These are phyloP conservation scores for Candida corydali DNA, from an alignment of 805 yeast genomes.

Conservation along the genomic window DNA sequence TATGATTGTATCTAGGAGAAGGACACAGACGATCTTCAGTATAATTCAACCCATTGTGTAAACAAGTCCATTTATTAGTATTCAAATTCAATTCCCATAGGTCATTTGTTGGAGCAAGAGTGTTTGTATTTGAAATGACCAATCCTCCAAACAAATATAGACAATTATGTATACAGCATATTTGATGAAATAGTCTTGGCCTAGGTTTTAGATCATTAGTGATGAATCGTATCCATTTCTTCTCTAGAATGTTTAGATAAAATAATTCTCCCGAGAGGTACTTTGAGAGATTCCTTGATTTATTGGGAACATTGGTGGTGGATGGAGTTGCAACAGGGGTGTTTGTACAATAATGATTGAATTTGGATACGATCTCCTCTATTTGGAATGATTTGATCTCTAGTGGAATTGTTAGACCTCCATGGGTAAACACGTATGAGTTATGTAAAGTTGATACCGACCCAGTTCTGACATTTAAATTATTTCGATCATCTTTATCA, in stretches of 20 bases:
- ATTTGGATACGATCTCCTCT: conserved; percentile 34
- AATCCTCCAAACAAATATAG: conserved; percentile 68
- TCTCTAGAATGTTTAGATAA: conserved; percentile 52
- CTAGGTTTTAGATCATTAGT: conserved; percentile 25
- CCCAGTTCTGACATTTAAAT: conserved; percentile 64
- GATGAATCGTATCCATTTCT: conserved; percentile 50
- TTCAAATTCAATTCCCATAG: conserved; percentile 63
- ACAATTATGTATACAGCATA: conserved; percentile 46
- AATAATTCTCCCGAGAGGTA: conserved; percentile 64
- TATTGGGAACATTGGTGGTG: conserved; percentile 17
- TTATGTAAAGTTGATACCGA: conserved; percentile 55
- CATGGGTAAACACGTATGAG: conserved; percentile 60
- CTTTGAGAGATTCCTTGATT: conserved; percentile 20
- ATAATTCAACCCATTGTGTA: conserved; percentile 32
- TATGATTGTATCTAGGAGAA: conserved; percentile 49
- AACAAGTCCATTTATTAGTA: conserved; percentile 49
- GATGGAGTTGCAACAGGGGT: conserved; percentile 19
- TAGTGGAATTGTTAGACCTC: conserved; percentile 64
- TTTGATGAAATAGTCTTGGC: conserved; percentile 58
- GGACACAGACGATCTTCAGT: conserved; percentile 19
- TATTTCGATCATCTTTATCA: conserved; percentile 50
- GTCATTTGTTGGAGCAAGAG: conserved; percentile 50
- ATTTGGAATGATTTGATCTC: conserved; percentile 40
- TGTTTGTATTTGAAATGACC: conserved; percentile 14
- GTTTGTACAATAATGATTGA: conserved; percentile 23